Evolutionary conservation across 108 stramenopile species (phyloP).

Genomic region (Craspedostauros australis): DNA sequence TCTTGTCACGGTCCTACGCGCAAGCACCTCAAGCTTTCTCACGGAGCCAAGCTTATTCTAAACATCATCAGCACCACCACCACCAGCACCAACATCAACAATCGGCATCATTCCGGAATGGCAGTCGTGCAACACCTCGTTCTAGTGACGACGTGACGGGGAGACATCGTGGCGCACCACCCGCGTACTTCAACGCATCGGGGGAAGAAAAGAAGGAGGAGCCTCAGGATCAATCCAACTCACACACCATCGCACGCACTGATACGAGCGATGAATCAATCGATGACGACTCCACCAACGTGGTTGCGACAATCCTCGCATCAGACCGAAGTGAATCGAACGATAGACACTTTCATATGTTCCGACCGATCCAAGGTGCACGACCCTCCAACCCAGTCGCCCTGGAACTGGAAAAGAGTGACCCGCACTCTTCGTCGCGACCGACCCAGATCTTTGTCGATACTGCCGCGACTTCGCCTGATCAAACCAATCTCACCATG

Average conservation of each 20-base stretch:
- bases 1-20: too few species aligned
- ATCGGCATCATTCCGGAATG: background rate
- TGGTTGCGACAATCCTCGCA: conserved; percentile 22
- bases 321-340: conserved; percentile 1
- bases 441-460: conserved; percentile 20
- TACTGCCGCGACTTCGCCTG: conserved; percentile 10
- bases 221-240: conserved; percentile 1
- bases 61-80: too few species aligned
- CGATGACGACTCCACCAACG: conserved; percentile 19
- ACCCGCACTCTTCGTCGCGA: conserved; percentile 1
- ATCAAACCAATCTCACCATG: conserved; percentile 34
- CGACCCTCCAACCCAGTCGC: too few species aligned
- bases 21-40: background rate
- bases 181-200: background rate
- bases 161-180: background rate
- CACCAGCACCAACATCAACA: background rate
- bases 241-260: too few species aligned
- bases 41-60: background rate
- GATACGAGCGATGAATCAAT: background rate
- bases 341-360: background rate
- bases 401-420: background rate
- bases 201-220: conserved; percentile 8
- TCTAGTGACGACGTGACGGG: background rate
- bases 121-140: background rate
- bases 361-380: background rate